Conservation (phyloP, 768 basidiomycete genomes). For the Xerocomus potaroensis region DNA sequence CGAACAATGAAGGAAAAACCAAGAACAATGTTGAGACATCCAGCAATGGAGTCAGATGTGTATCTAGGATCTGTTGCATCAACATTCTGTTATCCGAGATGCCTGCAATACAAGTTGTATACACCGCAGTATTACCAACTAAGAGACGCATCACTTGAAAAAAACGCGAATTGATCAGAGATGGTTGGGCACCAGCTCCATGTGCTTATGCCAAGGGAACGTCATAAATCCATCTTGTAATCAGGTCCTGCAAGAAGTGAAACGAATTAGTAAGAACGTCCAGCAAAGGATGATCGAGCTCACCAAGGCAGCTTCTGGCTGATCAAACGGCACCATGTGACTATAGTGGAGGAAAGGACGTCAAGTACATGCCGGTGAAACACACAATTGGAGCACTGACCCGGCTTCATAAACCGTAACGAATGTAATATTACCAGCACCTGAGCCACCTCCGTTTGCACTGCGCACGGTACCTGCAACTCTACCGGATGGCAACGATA, state of each 20-base stretch:
- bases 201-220: conserved; percentile 38
- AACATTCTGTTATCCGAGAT: too few relatives aligned
- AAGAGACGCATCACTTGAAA: not conserved
- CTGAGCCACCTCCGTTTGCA: conserved; percentile 58
- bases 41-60: too few relatives aligned
- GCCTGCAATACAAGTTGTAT: too few relatives aligned
- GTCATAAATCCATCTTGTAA: conserved; percentile 56
- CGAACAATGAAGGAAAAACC: too few relatives aligned
- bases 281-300: conserved; percentile 21
- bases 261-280: not conserved
- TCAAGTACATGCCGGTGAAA: not conserved
- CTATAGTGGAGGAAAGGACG: conserved; percentile 38
- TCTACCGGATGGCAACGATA: conserved; percentile 47
- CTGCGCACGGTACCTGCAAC: conserved; percentile 65
- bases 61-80: too few relatives aligned
- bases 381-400: conserved; percentile 36
- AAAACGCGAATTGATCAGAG: not conserved
- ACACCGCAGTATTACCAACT: too few relatives aligned
- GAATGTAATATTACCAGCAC: conserved; percentile 83
- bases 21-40: too few relatives aligned
- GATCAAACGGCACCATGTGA: conserved; percentile 89
- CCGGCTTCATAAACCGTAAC: conserved; percentile 78
- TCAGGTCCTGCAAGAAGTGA: conserved; percentile 43
- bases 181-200: not conserved
- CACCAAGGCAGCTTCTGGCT: conserved; percentile 81